These are phyloP conservation scores for Gynostemma pentaphyllum DNA, from an alignment of 306 rosid genomes.

Conservation along the genomic window DNA sequence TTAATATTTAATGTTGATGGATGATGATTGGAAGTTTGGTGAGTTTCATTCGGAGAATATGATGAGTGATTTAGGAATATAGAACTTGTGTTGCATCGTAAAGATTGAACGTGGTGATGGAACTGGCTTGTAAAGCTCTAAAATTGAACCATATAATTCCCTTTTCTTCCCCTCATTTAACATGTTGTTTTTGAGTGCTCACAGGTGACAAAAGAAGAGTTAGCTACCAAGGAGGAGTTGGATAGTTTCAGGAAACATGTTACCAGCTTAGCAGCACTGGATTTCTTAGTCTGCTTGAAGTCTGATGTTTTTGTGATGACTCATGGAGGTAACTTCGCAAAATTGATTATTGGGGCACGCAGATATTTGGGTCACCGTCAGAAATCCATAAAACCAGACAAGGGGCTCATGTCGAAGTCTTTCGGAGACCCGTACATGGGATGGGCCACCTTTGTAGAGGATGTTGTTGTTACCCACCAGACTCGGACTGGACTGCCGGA, in stretches of 20 bases:
- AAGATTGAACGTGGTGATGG: neutral
- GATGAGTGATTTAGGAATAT: neutral
- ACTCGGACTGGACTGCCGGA: constrained; percentile 86
- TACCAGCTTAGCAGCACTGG: constrained; percentile 95
- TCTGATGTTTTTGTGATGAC: constrained; percentile 99
- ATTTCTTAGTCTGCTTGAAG: constrained; percentile 94
- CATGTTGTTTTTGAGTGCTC: neutral
- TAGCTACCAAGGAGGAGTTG: constrained; percentile 78
- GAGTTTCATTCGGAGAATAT: neutral
- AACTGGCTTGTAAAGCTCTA: too few species aligned
- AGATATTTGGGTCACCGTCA: constrained; percentile 89
- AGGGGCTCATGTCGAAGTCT: constrained; percentile 96
- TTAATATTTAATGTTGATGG: neutral
- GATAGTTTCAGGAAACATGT: constrained; percentile 91
- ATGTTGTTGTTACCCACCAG: constrained; percentile 77
- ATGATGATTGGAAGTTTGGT: neutral
- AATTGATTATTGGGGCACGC: constrained; percentile 91
- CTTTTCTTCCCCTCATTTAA: neutral
- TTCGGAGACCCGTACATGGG: constrained; percentile 99
- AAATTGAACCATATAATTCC: neutral
- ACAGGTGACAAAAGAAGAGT: constrained; percentile 92
- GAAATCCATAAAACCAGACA: constrained; percentile 95
- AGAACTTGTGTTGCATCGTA: neutral
- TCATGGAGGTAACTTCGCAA: constrained; percentile 98
- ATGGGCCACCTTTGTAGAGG: constrained; percentile 91